Conservation (phyloP, 352 stramenopile genomes). For the Globisporangium splendens region DNA sequence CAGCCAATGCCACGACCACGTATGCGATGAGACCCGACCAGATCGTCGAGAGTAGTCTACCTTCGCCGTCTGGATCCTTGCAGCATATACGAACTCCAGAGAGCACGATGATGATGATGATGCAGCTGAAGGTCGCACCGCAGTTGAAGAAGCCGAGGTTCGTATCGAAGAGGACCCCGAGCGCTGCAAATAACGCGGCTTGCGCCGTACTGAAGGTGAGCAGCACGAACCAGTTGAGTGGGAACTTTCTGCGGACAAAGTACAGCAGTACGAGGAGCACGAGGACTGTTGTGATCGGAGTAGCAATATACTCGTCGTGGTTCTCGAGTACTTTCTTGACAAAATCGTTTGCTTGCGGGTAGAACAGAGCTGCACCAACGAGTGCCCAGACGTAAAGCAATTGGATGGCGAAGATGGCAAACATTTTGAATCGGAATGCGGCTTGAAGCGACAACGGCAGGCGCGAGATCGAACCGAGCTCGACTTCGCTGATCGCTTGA, state of each 20-base stretch:
- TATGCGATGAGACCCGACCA: slow-evolving; percentile 28
- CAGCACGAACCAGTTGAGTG: slow-evolving; percentile 44
- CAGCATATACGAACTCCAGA: slow-evolving; percentile 17
- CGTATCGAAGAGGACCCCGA: slow-evolving; percentile 31
- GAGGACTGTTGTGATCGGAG: slow-evolving; percentile 22
- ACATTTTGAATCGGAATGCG: slow-evolving; percentile 43
- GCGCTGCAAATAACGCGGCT: slow-evolving; percentile 33
- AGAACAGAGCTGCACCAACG: slow-evolving; percentile 25
- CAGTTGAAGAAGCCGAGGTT: slow-evolving; percentile 41
- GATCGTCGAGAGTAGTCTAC: slow-evolving; percentile 29
- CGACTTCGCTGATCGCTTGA: neutral
- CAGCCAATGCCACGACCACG: slow-evolving; percentile 17
- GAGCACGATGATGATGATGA: slow-evolving; percentile 37
- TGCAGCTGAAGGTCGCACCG: slow-evolving; percentile 35
- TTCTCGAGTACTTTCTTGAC: slow-evolving; percentile 7
- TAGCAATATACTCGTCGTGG: slow-evolving; percentile 11
- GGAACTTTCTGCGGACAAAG: slow-evolving; percentile 37
- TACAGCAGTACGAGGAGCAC: slow-evolving; percentile 30
- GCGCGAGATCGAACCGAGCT: neutral
- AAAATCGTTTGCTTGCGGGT: slow-evolving; percentile 18
- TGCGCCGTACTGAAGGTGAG: slow-evolving; percentile 35
- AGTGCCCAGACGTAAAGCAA: slow-evolving; percentile 29
- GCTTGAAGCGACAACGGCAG: slow-evolving; percentile 40
- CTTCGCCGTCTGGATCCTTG: slow-evolving; percentile 8
- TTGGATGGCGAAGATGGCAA: slow-evolving; percentile 43